Base-by-base conservation (phyloP, 1,139 yeast genomes). In the Meyerozyma sp. region DNA sequence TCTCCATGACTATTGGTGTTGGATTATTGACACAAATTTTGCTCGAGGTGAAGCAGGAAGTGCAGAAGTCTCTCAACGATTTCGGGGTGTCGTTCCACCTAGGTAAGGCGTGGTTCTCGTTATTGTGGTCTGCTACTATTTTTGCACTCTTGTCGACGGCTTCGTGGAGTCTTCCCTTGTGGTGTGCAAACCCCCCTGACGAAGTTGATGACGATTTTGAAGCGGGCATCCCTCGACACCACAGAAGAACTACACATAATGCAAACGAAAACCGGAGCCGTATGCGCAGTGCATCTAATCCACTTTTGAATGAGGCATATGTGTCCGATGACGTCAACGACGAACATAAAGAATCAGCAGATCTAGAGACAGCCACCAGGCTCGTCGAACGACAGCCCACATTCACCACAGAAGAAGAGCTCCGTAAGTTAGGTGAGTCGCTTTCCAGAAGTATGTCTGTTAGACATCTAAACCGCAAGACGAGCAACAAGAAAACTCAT, bases 71-170 rank as follows among this genome's bases (percentile, higher is more conserved):
- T 28, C 58, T 80, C 38, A 70, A 71, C 0, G 58, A 57, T 11
- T 80, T 66, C 55, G 84, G 84, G 0, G 63, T 80, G 5, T 45
- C 58, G 4, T 53, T 76, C 42, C 63, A 63, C 41, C 44, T 66
- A 29, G 82, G 84, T 0, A 36, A 40, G 0, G 46, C 54, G 0
- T 79, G 78, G 75, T 68, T 75, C 44, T 44, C 62, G 35, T 32
- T 76, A n/a, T 48, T 68, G 11, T 74, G 80, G 79, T 18, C 61
- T 1, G 49, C 63, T 1, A 58, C 65, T 32, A 58, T 49, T 0
- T 45, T 62, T 9, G 41, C 68, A 0, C 25, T 46, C 8, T 21
- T 54, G 23, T 40, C 55, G n/a, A 49, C 50, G 47, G 40, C 66
- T 3, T 39, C 75, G 3, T 72, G 78, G 77, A 63, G 60, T 4